Evolutionary conservation across 306 rosid species (phyloP).

Genomic region (Argentina anserina): DNA sequence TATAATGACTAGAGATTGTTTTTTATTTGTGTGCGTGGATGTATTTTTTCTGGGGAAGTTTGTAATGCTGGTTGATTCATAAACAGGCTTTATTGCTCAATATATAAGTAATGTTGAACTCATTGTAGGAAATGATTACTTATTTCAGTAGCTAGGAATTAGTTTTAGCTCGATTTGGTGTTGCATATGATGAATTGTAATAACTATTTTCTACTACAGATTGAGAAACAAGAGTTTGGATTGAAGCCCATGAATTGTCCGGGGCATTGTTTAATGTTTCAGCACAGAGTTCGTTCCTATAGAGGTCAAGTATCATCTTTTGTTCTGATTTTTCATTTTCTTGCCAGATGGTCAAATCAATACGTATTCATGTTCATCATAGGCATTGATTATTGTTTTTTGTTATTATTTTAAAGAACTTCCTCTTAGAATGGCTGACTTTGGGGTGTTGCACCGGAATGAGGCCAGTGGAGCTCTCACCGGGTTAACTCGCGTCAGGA

Average conservation of each 20-base stretch:
- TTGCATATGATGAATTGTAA: background rate
- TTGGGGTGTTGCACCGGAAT: constrained; percentile 96
- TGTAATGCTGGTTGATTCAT: background rate
- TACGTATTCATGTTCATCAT: background rate
- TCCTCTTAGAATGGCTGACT: constrained; percentile 95
- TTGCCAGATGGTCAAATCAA: background rate
- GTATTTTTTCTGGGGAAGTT: background rate
- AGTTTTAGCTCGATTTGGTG: background rate
- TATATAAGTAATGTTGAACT: background rate
- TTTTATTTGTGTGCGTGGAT: no score
- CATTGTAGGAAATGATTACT: background rate
- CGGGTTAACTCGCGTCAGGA: constrained; percentile 93
- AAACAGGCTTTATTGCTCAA: background rate
- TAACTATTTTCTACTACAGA: constrained; percentile 33
- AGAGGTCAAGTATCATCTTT: background rate
- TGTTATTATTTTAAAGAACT: constrained; percentile 57
- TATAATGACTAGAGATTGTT: no score
- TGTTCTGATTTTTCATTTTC: background rate
- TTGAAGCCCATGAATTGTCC: constrained; percentile 99
- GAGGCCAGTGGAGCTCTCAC: constrained; percentile 98
- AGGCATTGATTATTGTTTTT: background rate
- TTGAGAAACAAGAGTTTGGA: constrained; percentile 97
- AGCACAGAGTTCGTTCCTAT: constrained; percentile 92
- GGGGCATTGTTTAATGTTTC: constrained; percentile 95
- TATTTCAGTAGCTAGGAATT: background rate